Evolutionary conservation across 768 basidiomycete genomes (phyloP).

Genomic region (Ramaria sp.): DNA sequence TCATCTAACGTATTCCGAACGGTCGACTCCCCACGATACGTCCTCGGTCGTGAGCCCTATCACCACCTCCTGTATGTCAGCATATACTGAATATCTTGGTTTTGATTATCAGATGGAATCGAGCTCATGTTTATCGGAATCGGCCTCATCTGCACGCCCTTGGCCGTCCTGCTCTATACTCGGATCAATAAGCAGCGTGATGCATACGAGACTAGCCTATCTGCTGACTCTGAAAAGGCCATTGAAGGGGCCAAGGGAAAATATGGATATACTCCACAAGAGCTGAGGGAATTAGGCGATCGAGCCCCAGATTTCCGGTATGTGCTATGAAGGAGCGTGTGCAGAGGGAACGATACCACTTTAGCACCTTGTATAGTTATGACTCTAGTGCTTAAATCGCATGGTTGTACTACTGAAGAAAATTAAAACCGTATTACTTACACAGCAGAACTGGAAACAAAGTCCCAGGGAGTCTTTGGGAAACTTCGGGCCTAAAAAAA

Average conservation of each 20-base stretch:
- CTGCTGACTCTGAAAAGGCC: conserved; percentile 10
- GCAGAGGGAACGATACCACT: too few species aligned
- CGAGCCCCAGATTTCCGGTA: conserved; percentile 56
- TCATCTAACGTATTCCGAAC: conserved; percentile 52
- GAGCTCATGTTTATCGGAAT: conserved; percentile 64
- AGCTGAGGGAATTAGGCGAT: conserved; percentile 39
- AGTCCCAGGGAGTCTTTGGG: too few species aligned
- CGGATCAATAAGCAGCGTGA: conserved; percentile 50
- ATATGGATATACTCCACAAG: conserved; percentile 14
- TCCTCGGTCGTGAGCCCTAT: conserved; percentile 40
- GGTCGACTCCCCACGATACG: conserved; percentile 48
- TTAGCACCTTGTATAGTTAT: too few species aligned
- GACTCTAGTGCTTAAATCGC: too few species aligned
- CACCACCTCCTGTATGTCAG: too few species aligned
- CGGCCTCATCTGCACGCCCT: conserved; percentile 42
- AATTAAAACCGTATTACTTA: too few species aligned
- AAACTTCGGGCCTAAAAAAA: too few species aligned
- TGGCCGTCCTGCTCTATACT: conserved; percentile 38
- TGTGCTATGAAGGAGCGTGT: conserved; percentile 22
- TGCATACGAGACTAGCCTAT: conserved; percentile 4
- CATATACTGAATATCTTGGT: too few species aligned
- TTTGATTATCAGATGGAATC: conserved; percentile 33
- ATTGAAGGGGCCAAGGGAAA: neutral
- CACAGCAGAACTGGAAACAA: too few species aligned
- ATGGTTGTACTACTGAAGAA: too few species aligned